Percentiles rank a stretch among this genome's conserved stretches.
These are phyloP conservation scores for Trypanosoma mega DNA, from an alignment of 208 protist genomes.

Conservation along the genomic window DNA sequence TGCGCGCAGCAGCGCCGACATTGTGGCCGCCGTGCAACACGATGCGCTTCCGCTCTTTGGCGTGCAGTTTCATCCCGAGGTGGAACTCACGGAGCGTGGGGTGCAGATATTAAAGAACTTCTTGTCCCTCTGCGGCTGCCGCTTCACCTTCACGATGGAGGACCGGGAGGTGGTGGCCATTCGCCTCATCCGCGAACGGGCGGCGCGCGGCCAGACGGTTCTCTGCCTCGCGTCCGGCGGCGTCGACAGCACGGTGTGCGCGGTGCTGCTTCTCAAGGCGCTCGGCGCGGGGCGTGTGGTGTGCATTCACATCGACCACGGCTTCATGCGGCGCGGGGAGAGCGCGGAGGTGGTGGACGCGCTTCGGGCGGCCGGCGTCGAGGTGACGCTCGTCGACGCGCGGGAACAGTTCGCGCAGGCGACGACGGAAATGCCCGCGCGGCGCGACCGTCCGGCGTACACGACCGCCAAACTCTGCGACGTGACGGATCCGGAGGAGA, in stretches of 20 bases:
- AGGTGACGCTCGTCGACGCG: conserved; percentile 73
- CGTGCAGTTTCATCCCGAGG: conserved; percentile 98
- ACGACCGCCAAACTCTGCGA: conserved; percentile 66
- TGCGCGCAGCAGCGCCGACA: conserved; percentile 60
- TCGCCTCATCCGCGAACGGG: conserved; percentile 84
- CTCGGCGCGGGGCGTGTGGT: conserved; percentile 92
- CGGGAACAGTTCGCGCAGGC: conserved; percentile 74
- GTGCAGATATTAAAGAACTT: conserved; percentile 95
- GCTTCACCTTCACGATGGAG: conserved; percentile 81
- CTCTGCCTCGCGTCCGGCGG: conserved; percentile 97
- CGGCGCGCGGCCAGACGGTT: conserved; percentile 87
- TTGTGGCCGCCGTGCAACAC: conserved; percentile 87
- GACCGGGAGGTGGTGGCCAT: conserved; percentile 90
- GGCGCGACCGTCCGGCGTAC: conserved; percentile 42
- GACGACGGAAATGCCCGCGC: conserved; percentile 67
- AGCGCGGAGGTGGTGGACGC: conserved; percentile 80
- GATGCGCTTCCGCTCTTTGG: conserved; percentile 70
- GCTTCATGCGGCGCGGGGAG: conserved; percentile 97
- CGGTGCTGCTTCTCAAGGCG: conserved; percentile 94
- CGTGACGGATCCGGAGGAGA: conserved; percentile 87
- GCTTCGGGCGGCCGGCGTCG: conserved; percentile 69
- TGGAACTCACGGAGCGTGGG: conserved; percentile 95
- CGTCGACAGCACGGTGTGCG: conserved; percentile 98
- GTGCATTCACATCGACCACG: conserved; percentile 98
- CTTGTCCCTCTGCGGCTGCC: conserved; percentile 76